Evolutionary conservation across 306 rosid genomes (phyloP), one percentile per base, ranked within the genome.

Genomic region (Lithocarpus polystachyus): DNA sequence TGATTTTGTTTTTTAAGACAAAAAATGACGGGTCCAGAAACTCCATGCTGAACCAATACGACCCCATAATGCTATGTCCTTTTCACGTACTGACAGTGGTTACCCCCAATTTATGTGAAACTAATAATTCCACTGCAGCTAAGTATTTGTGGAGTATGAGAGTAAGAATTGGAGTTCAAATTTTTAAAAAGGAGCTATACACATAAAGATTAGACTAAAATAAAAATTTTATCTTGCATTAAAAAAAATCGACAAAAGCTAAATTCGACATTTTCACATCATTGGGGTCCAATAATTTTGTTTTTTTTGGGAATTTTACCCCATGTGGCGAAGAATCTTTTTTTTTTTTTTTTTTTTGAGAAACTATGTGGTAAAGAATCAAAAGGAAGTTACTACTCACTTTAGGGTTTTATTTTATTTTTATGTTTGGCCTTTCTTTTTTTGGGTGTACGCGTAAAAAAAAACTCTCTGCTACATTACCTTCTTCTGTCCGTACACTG

Each of bases 1-100:
- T 59, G 72, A 57, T 60, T 79, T 40, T 6, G n/a, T 87, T 83
- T 81, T 29, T 48, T 48, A 48, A 75, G 84, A 80, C 82, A 22
- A 79, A 86, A 86, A 80, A 82, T 75, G 87, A 77, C 88, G 80
- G 87, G 72, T 83, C 88, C 59, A 79, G 59, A 62, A 72, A 78
- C 56, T 81, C 81, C 90, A 81, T 80, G 85, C 83, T 78, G 79
- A 74, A 72, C 73, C 88, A 70, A 80, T 40, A 85, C 83, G 84
- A 78, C 84, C 68, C 86, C 88, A 82, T 79, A 64, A 55, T 72
- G 61, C 84, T 31, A 56, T 81, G 88, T 86, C 89, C 70, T 78
- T 79, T 73, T 72, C 84, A 23, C 3, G 5, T 10, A 60, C 68
- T 78, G 78, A 79, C 92, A 15, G 43, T 43, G 40, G 2, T 84